Evolutionary conservation across 805 yeast species (phyloP), one percentile per base, ranked within the genome.

Genomic region (Suhomyces emberorum): DNA sequence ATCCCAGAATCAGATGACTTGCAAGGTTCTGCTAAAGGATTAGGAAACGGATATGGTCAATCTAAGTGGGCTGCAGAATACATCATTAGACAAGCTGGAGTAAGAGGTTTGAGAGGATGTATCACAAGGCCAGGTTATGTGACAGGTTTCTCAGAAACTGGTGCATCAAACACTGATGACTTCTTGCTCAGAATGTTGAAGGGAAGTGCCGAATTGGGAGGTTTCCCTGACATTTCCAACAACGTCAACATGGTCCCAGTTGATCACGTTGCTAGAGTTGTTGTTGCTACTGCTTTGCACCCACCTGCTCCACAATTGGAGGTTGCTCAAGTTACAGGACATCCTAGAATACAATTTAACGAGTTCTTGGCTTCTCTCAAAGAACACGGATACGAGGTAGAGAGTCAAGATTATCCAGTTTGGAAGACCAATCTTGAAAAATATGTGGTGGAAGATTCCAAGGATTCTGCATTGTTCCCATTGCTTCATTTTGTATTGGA

Each of bases 41-140:
- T 93, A 40, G 84, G 88, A 18, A 84, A 82, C 41, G 99, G 98
- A 12, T 93, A 93, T 56, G 99, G 99, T 30, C 99, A 95, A 67
- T 77, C 93, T 48, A 93, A 93, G 61, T 93, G 99, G 99, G 88
- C 88, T 24, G 95, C 96, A 18, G 99, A 93, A 65, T 78, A 85
- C 50, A 70, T 93, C 30, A 79, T 88, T 42, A 79, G 98, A 57
- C 72, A 73, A 38, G 98, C 98, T 5, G 98, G 97, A 29, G 74
- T 75, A 38, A 68, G 81, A 36, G 98, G 99, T 7, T 72, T 95
- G 46, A 72, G 80, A 44, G 99, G 98, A 24, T 77, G 89, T 36
- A 81, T 93, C 49, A 78, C 91, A 26, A 79, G 99, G 62, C 98
- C 99, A 2, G 98, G 99, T 30, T 93, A 93, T 54, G 88, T 93